phyloP scores from a whole-genome alignment of 345 rosid genomes.

The Arabis alpina region DNA sequence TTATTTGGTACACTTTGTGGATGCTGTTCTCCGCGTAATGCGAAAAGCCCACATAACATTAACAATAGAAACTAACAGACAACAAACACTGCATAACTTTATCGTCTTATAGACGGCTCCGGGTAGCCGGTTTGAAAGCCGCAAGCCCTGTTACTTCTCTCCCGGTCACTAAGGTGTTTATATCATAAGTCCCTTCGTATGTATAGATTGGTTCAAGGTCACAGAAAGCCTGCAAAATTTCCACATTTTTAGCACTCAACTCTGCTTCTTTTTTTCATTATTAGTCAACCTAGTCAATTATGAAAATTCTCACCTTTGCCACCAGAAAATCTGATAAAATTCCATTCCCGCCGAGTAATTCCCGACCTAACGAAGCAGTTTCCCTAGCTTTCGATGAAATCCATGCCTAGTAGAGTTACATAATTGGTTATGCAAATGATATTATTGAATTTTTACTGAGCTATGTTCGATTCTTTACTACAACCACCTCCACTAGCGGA shows the following conservation, averaged over 20 bases:
- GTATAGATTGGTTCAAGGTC: slow-evolving; percentile 97
- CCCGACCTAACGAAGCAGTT: slow-evolving; percentile 81
- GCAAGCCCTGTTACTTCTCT: slow-evolving; percentile 92
- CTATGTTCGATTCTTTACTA: too few species aligned
- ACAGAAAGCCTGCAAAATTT: slow-evolving; percentile 80
- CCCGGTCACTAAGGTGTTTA: slow-evolving; percentile 86
- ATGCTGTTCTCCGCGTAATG: too few species aligned
- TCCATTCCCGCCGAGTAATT: slow-evolving; percentile 96
- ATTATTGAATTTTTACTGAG: neutral
- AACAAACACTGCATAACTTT: too few species aligned
- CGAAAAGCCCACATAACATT: too few species aligned
- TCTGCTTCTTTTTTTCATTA: neutral
- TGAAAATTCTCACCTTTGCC: slow-evolving; percentile 67
- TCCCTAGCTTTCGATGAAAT: slow-evolving; percentile 77
- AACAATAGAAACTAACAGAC: too few species aligned
- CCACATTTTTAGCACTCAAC: slow-evolving; percentile 8
- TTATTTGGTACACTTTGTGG: too few species aligned
- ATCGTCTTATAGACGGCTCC: slow-evolving; percentile 65
- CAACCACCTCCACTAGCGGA: too few species aligned
- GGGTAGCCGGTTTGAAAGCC: slow-evolving; percentile 76
- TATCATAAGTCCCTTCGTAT: slow-evolving; percentile 92
- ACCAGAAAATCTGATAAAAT: slow-evolving; percentile 83
- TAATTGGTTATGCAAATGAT: slow-evolving; percentile 13
- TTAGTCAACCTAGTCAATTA: neutral
- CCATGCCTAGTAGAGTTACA: slow-evolving; percentile 66